A percentile compares a stretch with the other conserved stretches of the same genome.
Evolutionary conservation across 352 stramenopile species (phyloP).

Genomic region (Thalassiosira hispida): DNA sequence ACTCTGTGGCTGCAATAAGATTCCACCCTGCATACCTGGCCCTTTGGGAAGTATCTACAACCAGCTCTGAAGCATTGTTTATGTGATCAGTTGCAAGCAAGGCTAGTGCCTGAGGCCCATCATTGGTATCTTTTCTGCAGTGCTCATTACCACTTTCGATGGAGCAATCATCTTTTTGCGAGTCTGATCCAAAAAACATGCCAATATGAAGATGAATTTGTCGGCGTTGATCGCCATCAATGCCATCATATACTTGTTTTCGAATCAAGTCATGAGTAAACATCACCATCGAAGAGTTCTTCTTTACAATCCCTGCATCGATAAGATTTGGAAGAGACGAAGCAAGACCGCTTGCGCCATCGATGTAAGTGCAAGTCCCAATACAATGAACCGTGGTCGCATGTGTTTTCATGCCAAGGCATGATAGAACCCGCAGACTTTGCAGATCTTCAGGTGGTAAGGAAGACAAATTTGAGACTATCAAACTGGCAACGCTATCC

Average conservation of each 20-base stretch:
- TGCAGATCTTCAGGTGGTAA: conserved; percentile 8
- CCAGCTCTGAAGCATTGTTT: not conserved
- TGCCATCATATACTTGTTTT: too few relatives aligned
- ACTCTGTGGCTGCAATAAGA: not conserved
- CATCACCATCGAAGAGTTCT: too few relatives aligned
- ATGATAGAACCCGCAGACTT: conserved; percentile 34
- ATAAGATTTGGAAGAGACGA: too few relatives aligned
- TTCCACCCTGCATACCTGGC: conserved; percentile 6
- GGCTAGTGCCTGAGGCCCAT: not conserved
- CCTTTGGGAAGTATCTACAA: not conserved
- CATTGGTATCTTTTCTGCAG: too few relatives aligned
- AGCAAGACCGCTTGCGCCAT: not conserved
- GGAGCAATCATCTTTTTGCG: too few relatives aligned
- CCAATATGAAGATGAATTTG: too few relatives aligned
- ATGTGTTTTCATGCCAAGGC: conserved; percentile 41
- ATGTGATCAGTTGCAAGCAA: conserved; percentile 9
- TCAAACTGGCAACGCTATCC: conserved; percentile 40
- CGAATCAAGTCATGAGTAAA: too few relatives aligned
- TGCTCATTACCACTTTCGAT: too few relatives aligned
- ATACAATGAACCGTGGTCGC: conserved; percentile 2
- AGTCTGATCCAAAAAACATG: not conserved
- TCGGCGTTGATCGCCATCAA: too few relatives aligned
- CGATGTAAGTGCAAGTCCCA: conserved; percentile 11
- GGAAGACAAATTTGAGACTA: conserved; percentile 35
- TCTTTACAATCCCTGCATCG: too few relatives aligned